Base-by-base conservation (phyloP, 225 moss, liverwort and hornwort species). In the Takakia lepidozioides region DNA sequence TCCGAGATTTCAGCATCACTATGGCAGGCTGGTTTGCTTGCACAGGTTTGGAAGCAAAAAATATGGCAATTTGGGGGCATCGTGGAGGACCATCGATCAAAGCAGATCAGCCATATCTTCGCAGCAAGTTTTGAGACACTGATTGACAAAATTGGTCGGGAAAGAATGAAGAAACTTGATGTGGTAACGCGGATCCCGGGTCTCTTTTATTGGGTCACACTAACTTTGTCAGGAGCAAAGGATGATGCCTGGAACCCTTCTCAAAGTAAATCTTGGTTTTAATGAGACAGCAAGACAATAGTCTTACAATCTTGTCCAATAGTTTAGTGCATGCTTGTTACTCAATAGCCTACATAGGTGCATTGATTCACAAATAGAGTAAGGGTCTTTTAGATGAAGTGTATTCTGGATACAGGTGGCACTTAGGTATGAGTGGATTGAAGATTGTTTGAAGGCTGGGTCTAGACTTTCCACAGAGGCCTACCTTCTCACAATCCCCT, bases 31-130 rank as follows among this genome's bases (percentile, higher is more conserved):
- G 10, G 49, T 65, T 34, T 23, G 15, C 32, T 48, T 37, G 21
- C 68, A 8, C 61, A 91, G 95, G 64, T 98, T 45, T 98, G 98
- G 98, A 98, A 87, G 57, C 72, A 91, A 54, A 90, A 78, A 45
- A 63, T 98, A 43, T 69, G 65, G 44, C 84, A 87, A 52, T 56
- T 72, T 42, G 87, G 90, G 43, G 95, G 75, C 4, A 74, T 65
- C 28, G 45, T 85, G 34, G 84, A 70, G 41, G 69, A 80, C 21
- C 87, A 82, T 39, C 75, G 80, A 51, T 87, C 87, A 2, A 72
- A 71, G 32, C 55, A 59, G 27, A 65, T 87, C 24, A 98, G 73
- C 21, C 85, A 90, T 56, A 63, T 87, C 0, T 90, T 98, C 43
- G 90, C 84, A 29, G 48, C 48, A 16, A 72, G 57, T 43, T 41